phyloP scores from a whole-genome alignment of 2,329 filamentous ascomycete species.

The Colletotrichum cereale region DNA sequence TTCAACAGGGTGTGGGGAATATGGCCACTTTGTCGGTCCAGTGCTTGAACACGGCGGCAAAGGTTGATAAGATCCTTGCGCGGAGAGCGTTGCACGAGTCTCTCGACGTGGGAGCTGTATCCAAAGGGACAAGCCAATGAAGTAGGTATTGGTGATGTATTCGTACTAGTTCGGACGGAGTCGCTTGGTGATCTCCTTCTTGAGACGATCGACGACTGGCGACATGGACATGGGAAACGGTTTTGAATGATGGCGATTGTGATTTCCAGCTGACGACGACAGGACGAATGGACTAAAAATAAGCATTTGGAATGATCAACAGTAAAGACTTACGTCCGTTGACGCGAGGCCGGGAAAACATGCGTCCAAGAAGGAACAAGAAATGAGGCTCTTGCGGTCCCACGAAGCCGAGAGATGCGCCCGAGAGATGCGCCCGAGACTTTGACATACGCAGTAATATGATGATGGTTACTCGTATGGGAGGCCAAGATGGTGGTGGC shows the following conservation, averaged over 20 bases:
- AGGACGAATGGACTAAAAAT: conserved; percentile 13
- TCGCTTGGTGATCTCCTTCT: conserved; percentile 16
- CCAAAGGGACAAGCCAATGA: conserved; percentile 1
- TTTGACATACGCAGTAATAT: no score
- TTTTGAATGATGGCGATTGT: conserved; percentile 7
- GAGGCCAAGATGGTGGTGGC: conserved; percentile 14
- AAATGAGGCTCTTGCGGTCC: conserved; percentile 30
- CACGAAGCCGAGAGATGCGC: conserved; percentile 29
- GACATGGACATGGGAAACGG: background rate
- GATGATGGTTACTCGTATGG: no score
- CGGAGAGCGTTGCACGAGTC: conserved; percentile 22
- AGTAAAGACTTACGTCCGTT: conserved; percentile 1
- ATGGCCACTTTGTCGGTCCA: conserved; percentile 30
- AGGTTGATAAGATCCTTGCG: conserved; percentile 21
- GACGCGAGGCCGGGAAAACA: conserved; percentile 14
- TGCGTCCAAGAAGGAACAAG: conserved; percentile 27
- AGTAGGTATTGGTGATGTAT: no score
- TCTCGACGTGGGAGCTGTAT: conserved; percentile 11
- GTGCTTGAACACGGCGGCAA: conserved; percentile 23
- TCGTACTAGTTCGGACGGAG: conserved; percentile 32
- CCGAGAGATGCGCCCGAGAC: conserved; percentile 39
- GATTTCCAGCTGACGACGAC: conserved; percentile 5
- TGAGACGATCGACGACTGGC: conserved; percentile 5
- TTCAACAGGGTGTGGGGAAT: conserved; percentile 35
- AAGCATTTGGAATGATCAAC: conserved; percentile 30